These are phyloP conservation scores for Heliamphora pulchella DNA, from an alignment of 179 eudicot genomes.

Conservation along the genomic window DNA sequence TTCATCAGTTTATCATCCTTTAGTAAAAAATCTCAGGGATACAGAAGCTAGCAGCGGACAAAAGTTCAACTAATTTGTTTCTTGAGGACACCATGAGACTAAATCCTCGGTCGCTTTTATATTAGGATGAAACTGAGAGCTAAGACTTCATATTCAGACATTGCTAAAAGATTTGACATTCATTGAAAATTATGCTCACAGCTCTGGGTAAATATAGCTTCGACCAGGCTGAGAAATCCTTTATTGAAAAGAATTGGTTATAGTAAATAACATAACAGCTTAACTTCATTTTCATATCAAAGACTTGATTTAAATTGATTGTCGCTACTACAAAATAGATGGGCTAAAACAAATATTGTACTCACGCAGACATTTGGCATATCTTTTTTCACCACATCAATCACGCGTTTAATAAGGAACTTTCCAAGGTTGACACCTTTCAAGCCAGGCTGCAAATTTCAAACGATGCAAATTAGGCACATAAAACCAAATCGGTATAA, in stretches of 20 bases:
- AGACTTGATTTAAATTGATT: background rate
- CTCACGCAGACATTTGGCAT: constrained; percentile 89
- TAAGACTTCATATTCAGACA: background rate
- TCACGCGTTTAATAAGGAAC: constrained; percentile 93
- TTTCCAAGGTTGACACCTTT: constrained; percentile 93
- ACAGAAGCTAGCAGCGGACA: background rate
- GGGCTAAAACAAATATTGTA: constrained; percentile 12
- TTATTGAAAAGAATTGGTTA: background rate
- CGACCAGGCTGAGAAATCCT: background rate
- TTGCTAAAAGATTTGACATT: background rate
- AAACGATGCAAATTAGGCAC: constrained; percentile 11
- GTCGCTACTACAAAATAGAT: background rate
- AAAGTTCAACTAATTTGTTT: background rate
- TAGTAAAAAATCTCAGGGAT: too few species aligned
- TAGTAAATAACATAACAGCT: too few species aligned
- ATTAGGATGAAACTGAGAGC: background rate
- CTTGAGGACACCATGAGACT: background rate
- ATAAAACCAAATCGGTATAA: background rate
- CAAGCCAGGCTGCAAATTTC: constrained; percentile 73
- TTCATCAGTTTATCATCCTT: background rate
- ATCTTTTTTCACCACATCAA: constrained; percentile 79
- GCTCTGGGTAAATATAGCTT: background rate
- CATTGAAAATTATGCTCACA: background rate
- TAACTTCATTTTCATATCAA: too few species aligned
- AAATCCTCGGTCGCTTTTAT: background rate